A percentile compares a stretch with the other conserved stretches of the same genome.
Evolutionary conservation across 2,329 filamentous ascomycete species (phyloP).

Genomic region (Aureobasidium mangrovei): DNA sequence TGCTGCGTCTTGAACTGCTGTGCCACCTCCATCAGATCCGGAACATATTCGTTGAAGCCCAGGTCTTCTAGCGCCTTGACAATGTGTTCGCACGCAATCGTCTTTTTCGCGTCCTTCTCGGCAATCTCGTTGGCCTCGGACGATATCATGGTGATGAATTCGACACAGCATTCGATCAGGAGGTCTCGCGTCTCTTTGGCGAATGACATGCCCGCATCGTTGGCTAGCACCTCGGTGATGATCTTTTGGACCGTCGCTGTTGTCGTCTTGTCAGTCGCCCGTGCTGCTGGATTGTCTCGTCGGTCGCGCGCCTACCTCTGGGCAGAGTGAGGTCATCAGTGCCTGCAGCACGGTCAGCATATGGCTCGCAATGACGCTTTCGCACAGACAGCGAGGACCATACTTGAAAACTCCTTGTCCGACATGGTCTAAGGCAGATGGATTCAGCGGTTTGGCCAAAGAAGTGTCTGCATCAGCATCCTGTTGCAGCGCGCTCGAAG

Average conservation of each 20-base stretch:
- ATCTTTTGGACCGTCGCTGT: constrained; percentile 69
- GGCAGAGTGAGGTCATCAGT: constrained; percentile 53
- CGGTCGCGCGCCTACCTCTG: constrained; percentile 36
- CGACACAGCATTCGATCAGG: constrained; percentile 96
- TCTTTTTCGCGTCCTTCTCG: constrained; percentile 98
- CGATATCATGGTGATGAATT: constrained; percentile 98
- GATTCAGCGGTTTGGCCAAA: constrained; percentile 12
- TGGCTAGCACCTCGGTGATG: constrained; percentile 82
- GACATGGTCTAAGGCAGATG: constrained; percentile 35
- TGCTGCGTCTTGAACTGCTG: constrained; percentile 87
- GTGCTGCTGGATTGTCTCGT: neutral
- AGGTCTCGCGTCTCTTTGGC: constrained; percentile 92
- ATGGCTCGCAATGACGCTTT: constrained; percentile 6
- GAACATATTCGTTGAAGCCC: constrained; percentile 86
- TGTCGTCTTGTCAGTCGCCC: neutral
- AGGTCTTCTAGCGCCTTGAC: constrained; percentile 88
- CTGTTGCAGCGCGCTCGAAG: neutral
- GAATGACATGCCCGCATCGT: constrained; percentile 70
- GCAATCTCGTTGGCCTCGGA: constrained; percentile 98
- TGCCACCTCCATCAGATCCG: constrained; percentile 76
- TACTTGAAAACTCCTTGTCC: constrained; percentile 46
- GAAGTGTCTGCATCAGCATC: constrained; percentile 6
- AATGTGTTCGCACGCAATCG: constrained; percentile 95
- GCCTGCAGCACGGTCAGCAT: constrained; percentile 28
- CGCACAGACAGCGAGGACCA: constrained; percentile 17